Percentiles rank a stretch among this genome's conserved stretches.
Conservation (phyloP, 2,329 filamentous ascomycete genomes). For the Pestalotiopsis sp. region DNA sequence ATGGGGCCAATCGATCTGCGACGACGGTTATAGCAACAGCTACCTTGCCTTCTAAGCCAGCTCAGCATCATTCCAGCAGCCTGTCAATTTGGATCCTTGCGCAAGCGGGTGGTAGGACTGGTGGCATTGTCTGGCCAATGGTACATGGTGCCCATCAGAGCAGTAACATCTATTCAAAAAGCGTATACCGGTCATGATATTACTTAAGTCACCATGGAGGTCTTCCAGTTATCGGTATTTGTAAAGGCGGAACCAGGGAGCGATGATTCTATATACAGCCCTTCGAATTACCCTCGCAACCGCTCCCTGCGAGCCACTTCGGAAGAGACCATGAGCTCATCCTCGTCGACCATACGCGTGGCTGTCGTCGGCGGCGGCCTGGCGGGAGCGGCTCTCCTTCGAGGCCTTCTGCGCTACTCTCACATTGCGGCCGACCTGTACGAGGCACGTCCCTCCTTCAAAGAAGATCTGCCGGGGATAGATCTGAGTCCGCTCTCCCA, state of each 20-base stretch:
- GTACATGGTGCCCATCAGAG: not conserved
- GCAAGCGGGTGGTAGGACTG: not conserved
- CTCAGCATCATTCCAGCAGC: not conserved
- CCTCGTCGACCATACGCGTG: slow-evolving; percentile 25
- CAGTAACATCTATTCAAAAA: not conserved
- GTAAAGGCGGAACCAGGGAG: not conserved
- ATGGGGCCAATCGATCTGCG: not conserved
- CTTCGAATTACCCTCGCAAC: not conserved
- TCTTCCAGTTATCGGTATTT: not conserved
- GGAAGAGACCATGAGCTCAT: slow-evolving; percentile 17
- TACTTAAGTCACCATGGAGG: slow-evolving; percentile 2
- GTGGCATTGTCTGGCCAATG: not conserved
- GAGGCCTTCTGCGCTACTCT: slow-evolving; percentile 27
- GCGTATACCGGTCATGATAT: not conserved
- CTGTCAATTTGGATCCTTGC: not conserved
- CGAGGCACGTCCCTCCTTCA: slow-evolving; percentile 24
- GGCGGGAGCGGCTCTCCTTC: slow-evolving; percentile 22
- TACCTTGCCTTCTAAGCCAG: not conserved
- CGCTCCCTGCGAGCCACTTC: not conserved
- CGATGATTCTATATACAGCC: not conserved
- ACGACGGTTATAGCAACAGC: not conserved
- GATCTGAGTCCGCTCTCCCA: slow-evolving; percentile 19
- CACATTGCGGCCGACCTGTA: slow-evolving; percentile 30
- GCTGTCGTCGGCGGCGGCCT: slow-evolving; percentile 31
- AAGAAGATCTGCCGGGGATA: slow-evolving; percentile 24